Evolutionary conservation across 805 yeast species (phyloP).

Genomic region (Cyberlindnera euphorbiiphila): DNA sequence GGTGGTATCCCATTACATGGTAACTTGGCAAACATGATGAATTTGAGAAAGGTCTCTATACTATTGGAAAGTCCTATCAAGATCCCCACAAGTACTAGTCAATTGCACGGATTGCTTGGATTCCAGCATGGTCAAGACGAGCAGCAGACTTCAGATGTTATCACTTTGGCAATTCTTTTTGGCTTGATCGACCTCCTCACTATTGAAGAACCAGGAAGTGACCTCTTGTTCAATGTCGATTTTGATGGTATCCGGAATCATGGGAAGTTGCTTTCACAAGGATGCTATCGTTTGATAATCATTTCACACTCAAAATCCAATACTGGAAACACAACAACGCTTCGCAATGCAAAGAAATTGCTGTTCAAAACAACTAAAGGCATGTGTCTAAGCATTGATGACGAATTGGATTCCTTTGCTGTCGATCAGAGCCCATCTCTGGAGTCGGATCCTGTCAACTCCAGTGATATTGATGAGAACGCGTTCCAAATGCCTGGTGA

Average conservation of each 20-base stretch:
- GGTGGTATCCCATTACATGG: conserved; percentile 17
- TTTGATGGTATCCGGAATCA: conserved; percentile 7
- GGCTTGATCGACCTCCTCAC: conserved; percentile 1
- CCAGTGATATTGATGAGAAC: conserved; percentile 5
- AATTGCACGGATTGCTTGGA: conserved; percentile 18
- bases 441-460: conserved; percentile 1
- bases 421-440: neutral
- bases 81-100: conserved; percentile 20
- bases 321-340: neutral
- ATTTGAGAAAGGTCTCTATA: conserved; percentile 34
- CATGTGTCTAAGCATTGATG: conserved; percentile 17
- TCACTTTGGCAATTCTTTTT: conserved; percentile 13
- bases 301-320: neutral
- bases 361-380: conserved; percentile 13
- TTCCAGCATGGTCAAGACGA: conserved; percentile 9
- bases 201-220: too few species aligned
- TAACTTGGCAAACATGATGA: conserved; percentile 31
- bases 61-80: conserved; percentile 23
- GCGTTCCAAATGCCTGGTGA: neutral
- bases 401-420: conserved; percentile 9
- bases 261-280: conserved; percentile 8
- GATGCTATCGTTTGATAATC: neutral
- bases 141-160: conserved; percentile 5
- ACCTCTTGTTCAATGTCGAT: conserved; percentile 7
- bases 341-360: neutral